A percentile compares a stretch with the other conserved stretches of the same genome.
These are phyloP conservation scores for Colletotrichum phormii DNA, from an alignment of 2,329 filamentous ascomycete genomes.

Conservation along the genomic window DNA sequence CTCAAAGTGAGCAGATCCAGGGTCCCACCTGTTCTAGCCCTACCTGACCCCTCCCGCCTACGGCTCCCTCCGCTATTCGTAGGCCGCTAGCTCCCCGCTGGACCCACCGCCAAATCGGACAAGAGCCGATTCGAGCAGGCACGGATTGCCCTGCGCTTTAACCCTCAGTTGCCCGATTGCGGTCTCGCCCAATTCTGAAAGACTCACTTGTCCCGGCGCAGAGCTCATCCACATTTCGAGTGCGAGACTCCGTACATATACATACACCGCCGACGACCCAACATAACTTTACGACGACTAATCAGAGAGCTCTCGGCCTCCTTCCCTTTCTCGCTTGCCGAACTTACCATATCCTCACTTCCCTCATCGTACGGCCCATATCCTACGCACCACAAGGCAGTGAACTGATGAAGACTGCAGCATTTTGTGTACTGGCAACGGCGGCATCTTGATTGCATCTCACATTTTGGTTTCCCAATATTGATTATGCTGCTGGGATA, in stretches of 20 bases:
- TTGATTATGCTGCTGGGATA: neutral
- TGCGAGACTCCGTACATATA: neutral
- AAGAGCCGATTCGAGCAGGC: constrained; percentile 5
- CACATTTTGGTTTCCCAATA: neutral
- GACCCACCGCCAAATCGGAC: neutral
- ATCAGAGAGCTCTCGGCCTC: neutral
- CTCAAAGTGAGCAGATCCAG: neutral
- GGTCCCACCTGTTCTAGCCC: neutral
- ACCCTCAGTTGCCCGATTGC: neutral
- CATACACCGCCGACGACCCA: neutral
- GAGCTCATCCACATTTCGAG: neutral
- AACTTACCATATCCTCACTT: too few species aligned
- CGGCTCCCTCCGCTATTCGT: neutral
- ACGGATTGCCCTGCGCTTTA: neutral
- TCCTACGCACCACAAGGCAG: neutral
- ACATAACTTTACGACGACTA: neutral
- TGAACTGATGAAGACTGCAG: neutral
- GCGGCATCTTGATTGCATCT: neutral
- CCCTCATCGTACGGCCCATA: too few species aligned
- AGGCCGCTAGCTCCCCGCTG: too few species aligned
- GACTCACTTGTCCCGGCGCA: neutral
- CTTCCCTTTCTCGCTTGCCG: too few species aligned
- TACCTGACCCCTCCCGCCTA: neutral
- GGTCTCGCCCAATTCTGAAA: neutral
- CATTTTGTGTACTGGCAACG: neutral